Evolutionary conservation across 257 asterid species (phyloP).

Genomic region (Nicotiana attenuata): DNA sequence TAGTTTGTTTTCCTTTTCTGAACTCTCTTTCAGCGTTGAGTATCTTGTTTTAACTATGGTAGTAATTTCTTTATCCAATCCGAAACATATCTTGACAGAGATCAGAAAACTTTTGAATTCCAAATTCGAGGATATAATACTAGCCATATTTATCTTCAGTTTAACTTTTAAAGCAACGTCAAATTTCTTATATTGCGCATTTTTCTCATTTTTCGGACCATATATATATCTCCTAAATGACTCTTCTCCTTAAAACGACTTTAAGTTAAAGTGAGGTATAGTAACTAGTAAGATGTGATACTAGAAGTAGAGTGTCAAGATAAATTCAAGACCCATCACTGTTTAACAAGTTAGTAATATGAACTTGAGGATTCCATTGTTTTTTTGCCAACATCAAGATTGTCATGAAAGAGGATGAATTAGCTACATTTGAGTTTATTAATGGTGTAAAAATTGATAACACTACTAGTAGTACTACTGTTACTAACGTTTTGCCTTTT

Average conservation of each 20-base stretch:
- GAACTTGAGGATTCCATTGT: too few relatives aligned
- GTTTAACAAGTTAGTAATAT: too few relatives aligned
- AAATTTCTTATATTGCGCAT: background rate
- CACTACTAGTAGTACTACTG: background rate
- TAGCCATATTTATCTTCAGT: background rate
- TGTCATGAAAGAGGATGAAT: too few relatives aligned
- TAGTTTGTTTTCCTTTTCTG: background rate
- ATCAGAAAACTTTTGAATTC: background rate
- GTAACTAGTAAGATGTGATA: too few relatives aligned
- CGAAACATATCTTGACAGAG: background rate
- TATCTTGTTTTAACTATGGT: background rate
- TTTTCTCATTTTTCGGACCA: too few relatives aligned
- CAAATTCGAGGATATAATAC: too few relatives aligned
- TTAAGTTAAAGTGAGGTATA: too few relatives aligned
- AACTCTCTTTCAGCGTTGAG: background rate
- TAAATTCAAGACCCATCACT: too few relatives aligned
- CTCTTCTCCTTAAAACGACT: too few relatives aligned
- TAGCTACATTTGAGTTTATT: background rate
- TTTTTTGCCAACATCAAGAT: too few relatives aligned
- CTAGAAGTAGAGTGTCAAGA: too few relatives aligned
- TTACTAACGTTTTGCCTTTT: background rate
- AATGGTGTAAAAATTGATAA: background rate
- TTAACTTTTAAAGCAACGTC: background rate
- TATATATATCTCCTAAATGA: too few relatives aligned
- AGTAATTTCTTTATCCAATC: background rate